phyloP scores from a whole-genome alignment of 2,329 filamentous ascomycete genomes.

The Cryphonectria japonica region DNA sequence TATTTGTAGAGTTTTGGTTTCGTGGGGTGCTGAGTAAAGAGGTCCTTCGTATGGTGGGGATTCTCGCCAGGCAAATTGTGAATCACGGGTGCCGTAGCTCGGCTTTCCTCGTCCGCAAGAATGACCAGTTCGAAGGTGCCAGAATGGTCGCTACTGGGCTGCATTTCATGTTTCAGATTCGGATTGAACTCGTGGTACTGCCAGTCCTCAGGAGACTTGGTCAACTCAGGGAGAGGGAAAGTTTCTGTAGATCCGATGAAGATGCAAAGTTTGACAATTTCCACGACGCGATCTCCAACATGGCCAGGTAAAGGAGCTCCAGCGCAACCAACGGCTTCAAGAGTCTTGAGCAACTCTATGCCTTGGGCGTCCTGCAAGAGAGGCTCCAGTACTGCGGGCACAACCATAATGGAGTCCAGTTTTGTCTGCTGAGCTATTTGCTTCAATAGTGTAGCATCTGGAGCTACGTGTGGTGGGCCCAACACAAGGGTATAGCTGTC shows the following conservation, averaged over 20 bases:
- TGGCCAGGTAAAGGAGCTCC: constrained; percentile 29
- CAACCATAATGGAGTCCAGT: constrained; percentile 28
- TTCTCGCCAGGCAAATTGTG: constrained; percentile 42
- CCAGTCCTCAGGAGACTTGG: constrained; percentile 35
- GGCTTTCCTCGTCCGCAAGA: constrained; percentile 32
- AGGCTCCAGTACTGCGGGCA: constrained; percentile 30
- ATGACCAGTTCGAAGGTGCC: constrained; percentile 38
- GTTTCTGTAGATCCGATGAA: constrained; percentile 35
- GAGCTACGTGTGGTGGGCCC: constrained; percentile 31
- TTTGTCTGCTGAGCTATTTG: constrained; percentile 29
- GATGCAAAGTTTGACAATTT: constrained; percentile 28
- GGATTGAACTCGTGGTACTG: constrained; percentile 40
- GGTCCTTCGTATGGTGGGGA: constrained; percentile 44
- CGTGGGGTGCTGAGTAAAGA: constrained; percentile 43
- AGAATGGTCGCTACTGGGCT: constrained; percentile 25
- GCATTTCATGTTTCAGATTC: constrained; percentile 37
- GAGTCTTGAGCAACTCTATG: constrained; percentile 27
- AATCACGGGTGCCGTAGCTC: constrained; percentile 34
- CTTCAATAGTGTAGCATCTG: constrained; percentile 31
- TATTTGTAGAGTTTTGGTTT: constrained; percentile 43
- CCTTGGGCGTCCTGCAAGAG: constrained; percentile 30
- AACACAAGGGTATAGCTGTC: constrained; percentile 29
- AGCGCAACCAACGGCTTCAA: constrained; percentile 31
- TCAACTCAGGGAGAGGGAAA: constrained; percentile 31
- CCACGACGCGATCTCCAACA: constrained; percentile 24